Percentiles rank a stretch among this genome's conserved stretches.
These are phyloP conservation scores for Wickerhamomyces subpelliculosus DNA, from an alignment of 805 yeast genomes.

Conservation along the genomic window DNA sequence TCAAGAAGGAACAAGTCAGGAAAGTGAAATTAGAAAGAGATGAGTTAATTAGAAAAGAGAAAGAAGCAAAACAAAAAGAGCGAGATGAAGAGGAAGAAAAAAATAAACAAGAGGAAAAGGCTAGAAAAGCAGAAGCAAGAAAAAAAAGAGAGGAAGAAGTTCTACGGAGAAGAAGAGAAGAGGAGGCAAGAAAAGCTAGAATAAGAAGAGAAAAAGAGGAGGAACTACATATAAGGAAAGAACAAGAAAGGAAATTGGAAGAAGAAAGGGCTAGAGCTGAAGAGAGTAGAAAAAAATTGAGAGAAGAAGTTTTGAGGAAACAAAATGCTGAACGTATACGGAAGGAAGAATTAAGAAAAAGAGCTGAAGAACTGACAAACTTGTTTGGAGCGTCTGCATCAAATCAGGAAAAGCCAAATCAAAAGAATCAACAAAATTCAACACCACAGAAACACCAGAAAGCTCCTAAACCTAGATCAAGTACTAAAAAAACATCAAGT, in stretches of 20 bases:
- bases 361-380: conserved; percentile 1
- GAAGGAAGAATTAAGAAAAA: conserved; percentile 1
- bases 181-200: background rate
- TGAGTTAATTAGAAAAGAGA: background rate
- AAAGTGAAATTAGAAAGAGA: background rate
- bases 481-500: conserved; percentile 1
- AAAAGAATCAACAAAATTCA: background rate
- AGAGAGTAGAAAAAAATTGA: conserved; percentile 6
- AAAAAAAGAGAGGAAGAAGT: background rate
- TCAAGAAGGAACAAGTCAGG: conserved; percentile 1
- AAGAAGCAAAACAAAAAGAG: background rate
- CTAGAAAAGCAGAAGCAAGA: background rate
- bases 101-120: no score
- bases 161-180: background rate
- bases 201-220: background rate
- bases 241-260: conserved; percentile 5
- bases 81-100: background rate
- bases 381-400: background rate
- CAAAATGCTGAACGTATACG: background rate
- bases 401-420: no score
- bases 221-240: conserved; percentile 9
- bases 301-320: background rate
- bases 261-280: conserved; percentile 11
- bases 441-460: background rate
- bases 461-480: background rate